phyloP scores from a whole-genome alignment of 2,329 filamentous ascomycete genomes.

The Colletotrichum sp. region DNA sequence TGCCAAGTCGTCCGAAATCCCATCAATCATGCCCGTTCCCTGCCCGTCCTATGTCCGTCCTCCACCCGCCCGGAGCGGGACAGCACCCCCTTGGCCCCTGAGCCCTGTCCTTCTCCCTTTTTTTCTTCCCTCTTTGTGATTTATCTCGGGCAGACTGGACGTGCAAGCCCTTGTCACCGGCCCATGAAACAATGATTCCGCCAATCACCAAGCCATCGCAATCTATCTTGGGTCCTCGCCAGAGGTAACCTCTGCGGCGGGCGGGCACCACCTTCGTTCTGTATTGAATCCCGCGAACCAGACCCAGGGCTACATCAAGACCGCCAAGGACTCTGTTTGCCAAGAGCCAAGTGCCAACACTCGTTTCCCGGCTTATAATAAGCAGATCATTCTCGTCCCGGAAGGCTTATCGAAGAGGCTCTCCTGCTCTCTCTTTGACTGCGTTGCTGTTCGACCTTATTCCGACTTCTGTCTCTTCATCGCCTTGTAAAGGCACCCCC shows the following conservation, averaged over 20 bases:
- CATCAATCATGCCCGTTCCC: conserved; percentile 11
- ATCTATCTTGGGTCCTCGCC: not conserved
- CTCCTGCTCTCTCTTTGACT: not conserved
- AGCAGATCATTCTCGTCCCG: not conserved
- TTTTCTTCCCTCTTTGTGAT: not conserved
- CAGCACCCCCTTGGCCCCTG: not conserved
- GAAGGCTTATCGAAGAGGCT: not conserved
- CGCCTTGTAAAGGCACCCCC: not conserved
- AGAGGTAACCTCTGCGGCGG: conserved; percentile 3
- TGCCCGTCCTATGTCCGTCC: not conserved
- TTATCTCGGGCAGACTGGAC: conserved; percentile 4
- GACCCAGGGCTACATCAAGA: not conserved
- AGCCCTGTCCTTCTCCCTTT: not conserved
- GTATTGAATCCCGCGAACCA: not conserved
- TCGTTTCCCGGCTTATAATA: not conserved
- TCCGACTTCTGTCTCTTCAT: not conserved
- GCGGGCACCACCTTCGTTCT: not conserved
- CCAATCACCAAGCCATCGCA: conserved; percentile 11
- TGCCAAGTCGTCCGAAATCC: conserved; percentile 9
- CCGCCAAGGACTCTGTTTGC: not conserved
- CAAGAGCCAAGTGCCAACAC: not conserved
- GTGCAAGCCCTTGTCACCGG: not conserved
- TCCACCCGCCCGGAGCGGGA: conserved; percentile 7
- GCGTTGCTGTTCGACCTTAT: not conserved
- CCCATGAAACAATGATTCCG: conserved; percentile 13